Evolutionary conservation across 495 filamentous ascomycete genomes (phyloP).

Genomic region (Neurospora sp.): DNA sequence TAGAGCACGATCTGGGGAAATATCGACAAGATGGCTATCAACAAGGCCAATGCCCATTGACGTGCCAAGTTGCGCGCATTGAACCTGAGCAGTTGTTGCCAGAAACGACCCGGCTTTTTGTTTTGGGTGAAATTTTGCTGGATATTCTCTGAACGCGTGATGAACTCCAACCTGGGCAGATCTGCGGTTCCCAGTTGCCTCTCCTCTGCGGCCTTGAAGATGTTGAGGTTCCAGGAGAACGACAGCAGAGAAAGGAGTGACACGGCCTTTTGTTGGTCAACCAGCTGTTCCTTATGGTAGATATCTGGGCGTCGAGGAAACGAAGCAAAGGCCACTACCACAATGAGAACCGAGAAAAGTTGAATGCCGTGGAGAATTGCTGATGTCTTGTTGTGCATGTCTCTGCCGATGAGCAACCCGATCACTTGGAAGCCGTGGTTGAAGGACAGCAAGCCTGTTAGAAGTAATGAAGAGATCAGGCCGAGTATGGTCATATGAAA

Average conservation of each 20-base stretch:
- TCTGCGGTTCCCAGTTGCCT: constrained; percentile 43
- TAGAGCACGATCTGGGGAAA: constrained; percentile 53
- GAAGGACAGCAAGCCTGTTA: constrained; percentile 16
- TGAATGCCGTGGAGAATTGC: constrained; percentile 16
- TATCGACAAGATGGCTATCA: constrained; percentile 42
- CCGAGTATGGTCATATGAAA: constrained; percentile 24
- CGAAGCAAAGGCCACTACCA: constrained; percentile 16
- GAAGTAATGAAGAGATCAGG: constrained; percentile 21
- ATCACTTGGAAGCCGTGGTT: constrained; percentile 15
- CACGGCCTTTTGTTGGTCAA: constrained; percentile 49
- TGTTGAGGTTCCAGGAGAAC: constrained; percentile 44
- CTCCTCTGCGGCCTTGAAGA: constrained; percentile 39
- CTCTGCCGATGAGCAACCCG: not conserved
- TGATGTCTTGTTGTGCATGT: not conserved
- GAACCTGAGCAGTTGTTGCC: constrained; percentile 41
- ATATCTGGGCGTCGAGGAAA: constrained; percentile 54
- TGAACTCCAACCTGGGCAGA: constrained; percentile 40
- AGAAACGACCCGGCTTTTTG: constrained; percentile 35
- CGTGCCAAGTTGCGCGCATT: constrained; percentile 35
- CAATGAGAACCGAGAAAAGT: constrained; percentile 10
- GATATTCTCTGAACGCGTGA: constrained; percentile 31
- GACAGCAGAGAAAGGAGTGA: constrained; percentile 44
- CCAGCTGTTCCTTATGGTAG: constrained; percentile 33
- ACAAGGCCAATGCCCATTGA: constrained; percentile 40
- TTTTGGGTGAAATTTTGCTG: constrained; percentile 33